A percentile compares a stretch with the other conserved stretches of the same genome.
phyloP scores from a whole-genome alignment of 2,329 filamentous ascomycete species.

The Incumbomyces delicatus region DNA sequence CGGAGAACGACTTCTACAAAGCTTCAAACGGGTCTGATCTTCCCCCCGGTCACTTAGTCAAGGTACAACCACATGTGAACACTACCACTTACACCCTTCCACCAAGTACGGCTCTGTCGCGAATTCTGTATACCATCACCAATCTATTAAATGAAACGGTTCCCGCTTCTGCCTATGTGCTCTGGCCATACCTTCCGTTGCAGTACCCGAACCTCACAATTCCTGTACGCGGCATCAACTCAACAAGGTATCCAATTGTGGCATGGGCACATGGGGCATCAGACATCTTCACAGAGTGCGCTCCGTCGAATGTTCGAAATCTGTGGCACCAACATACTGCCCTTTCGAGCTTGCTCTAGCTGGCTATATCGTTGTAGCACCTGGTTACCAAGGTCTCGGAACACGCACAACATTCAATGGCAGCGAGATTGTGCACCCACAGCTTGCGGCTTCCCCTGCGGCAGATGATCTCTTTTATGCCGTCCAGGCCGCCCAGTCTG shows the following conservation, averaged over 20 bases:
- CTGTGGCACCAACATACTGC: constrained; percentile 34
- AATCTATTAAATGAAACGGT: constrained; percentile 37
- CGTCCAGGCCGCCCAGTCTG: constrained; percentile 32
- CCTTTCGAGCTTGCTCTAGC: constrained; percentile 33
- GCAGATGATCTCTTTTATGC: constrained; percentile 38
- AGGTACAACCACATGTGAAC: constrained; percentile 32
- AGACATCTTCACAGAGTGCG: constrained; percentile 31
- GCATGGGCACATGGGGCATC: constrained; percentile 39
- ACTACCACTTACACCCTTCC: constrained; percentile 32
- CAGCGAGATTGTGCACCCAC: constrained; percentile 32
- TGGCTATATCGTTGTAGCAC: constrained; percentile 37
- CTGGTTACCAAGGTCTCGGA: constrained; percentile 35
- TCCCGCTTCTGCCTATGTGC: constrained; percentile 41
- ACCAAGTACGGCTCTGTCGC: constrained; percentile 35
- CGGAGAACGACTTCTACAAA: constrained; percentile 33
- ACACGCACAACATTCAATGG: constrained; percentile 27
- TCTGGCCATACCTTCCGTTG: constrained; percentile 38
- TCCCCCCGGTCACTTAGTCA: constrained; percentile 31
- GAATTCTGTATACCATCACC: constrained; percentile 40
- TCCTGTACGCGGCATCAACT: background rate
- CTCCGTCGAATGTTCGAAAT: constrained; percentile 33
- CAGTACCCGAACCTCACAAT: constrained; percentile 6
- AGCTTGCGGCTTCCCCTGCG: constrained; percentile 27
- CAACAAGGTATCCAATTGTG: constrained; percentile 25
- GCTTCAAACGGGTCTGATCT: constrained; percentile 10